These are phyloP conservation scores for Anethum foeniculum DNA, from an alignment of 140 eudicot species.

Conservation along the genomic window DNA sequence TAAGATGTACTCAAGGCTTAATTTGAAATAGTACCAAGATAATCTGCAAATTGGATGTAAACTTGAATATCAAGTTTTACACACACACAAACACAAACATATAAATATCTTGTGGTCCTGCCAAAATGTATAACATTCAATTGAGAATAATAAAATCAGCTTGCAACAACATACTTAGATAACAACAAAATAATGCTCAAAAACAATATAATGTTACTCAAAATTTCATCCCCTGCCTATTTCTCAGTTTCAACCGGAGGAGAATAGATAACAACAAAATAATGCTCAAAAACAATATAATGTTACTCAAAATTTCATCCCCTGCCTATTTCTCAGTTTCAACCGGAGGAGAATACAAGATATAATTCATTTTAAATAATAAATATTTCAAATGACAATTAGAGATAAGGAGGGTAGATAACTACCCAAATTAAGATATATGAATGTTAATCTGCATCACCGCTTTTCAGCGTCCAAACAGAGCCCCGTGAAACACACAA, in stretches of 20 bases:
- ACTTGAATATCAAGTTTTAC: no score
- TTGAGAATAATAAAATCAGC: neutral
- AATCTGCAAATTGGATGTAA: neutral
- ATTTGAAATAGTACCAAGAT: neutral
- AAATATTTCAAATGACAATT: neutral
- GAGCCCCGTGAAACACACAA: constrained; percentile 33
- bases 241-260: no score
- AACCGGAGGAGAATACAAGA: neutral
- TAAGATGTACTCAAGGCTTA: neutral
- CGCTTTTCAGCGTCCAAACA: constrained; percentile 37
- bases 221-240: neutral
- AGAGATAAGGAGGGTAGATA: neutral
- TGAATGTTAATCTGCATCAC: constrained; percentile 24
- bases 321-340: neutral
- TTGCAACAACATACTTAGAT: neutral
- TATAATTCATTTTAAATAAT: neutral
- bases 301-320: neutral
- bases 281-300: neutral
- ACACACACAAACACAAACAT: neutral
- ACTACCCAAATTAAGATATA: neutral
- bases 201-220: neutral
- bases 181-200: neutral
- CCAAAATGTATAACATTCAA: neutral
- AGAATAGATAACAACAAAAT: neutral
- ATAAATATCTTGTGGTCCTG: neutral